Percentiles rank a stretch among this genome's conserved stretches.
Conservation (phyloP, 2,329 filamentous ascomycete genomes). For the Boeremia lycopersici region DNA sequence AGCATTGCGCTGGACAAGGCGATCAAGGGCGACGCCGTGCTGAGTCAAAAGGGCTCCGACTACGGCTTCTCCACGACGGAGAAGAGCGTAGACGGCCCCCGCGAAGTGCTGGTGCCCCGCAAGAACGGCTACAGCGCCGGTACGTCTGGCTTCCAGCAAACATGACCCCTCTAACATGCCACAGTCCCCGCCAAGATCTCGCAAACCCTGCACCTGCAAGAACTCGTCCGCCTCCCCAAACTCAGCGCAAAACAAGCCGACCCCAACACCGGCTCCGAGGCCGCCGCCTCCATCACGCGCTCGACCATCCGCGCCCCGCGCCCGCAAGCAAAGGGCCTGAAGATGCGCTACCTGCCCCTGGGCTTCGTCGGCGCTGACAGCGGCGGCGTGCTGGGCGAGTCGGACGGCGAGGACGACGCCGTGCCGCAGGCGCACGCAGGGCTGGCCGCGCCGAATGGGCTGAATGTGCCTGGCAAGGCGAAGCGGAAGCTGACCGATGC, state of each 20-base stretch:
- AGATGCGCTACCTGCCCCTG: slow-evolving; percentile 70
- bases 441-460: slow-evolving; percentile 30
- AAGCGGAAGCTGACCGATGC: slow-evolving; percentile 49
- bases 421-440: slow-evolving; percentile 37
- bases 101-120: slow-evolving; percentile 67
- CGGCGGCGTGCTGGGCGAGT: slow-evolving; percentile 50
- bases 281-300: slow-evolving; percentile 52
- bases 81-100: slow-evolving; percentile 58
- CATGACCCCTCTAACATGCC: slow-evolving; percentile 9
- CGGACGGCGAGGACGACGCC: slow-evolving; percentile 51
- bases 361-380: slow-evolving; percentile 58
- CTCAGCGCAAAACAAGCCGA: slow-evolving; percentile 50
- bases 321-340: slow-evolving; percentile 70
- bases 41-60: slow-evolving; percentile 68
- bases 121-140: slow-evolving; percentile 61
- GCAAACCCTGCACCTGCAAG: slow-evolving; percentile 69
- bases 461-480: slow-evolving; percentile 30
- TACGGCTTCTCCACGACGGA: slow-evolving; percentile 65
- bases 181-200: slow-evolving; percentile 52
- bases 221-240: slow-evolving; percentile 62
- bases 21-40: slow-evolving; percentile 58
- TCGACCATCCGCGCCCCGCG: slow-evolving; percentile 61
- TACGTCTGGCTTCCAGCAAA: slow-evolving; percentile 47
- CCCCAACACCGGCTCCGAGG: slow-evolving; percentile 47
- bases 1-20: slow-evolving; percentile 67